Percentiles rank a stretch among this genome's conserved stretches.
phyloP scores from a whole-genome alignment of 2,329 filamentous ascomycete genomes.

The Talaromyces sp. region DNA sequence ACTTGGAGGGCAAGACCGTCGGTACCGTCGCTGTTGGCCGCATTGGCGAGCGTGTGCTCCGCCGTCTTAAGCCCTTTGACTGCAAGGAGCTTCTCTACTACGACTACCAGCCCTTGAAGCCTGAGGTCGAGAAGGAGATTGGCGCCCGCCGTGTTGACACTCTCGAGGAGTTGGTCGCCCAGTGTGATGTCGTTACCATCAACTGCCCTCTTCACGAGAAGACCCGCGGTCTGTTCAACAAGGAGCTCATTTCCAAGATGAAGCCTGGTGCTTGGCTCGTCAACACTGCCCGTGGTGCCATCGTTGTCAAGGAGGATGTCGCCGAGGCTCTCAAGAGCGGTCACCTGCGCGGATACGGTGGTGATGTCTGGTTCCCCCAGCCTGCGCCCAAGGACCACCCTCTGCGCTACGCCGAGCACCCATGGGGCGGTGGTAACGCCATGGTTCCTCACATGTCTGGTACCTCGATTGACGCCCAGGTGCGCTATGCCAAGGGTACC shows the following conservation, averaged over 20 bases:
- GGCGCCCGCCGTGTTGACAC: constrained; percentile 82
- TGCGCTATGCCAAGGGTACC: constrained; percentile 79
- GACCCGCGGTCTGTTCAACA: constrained; percentile 95
- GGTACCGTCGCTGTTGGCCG: constrained; percentile 96
- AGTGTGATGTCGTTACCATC: constrained; percentile 98
- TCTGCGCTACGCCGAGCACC: constrained; percentile 87
- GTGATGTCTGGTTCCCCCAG: constrained; percentile 83
- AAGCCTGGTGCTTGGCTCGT: constrained; percentile 96
- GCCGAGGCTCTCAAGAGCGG: constrained; percentile 87
- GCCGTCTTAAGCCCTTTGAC: constrained; percentile 93
- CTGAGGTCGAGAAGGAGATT: constrained; percentile 91
- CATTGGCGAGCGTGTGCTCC: constrained; percentile 95
- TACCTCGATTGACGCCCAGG: constrained; percentile 96
- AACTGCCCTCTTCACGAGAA: constrained; percentile 99
- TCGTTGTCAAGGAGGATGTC: constrained; percentile 98
- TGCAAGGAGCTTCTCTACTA: constrained; percentile 99
- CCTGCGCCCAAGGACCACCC: constrained; percentile 90
- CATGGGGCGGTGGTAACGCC: constrained; percentile 94
- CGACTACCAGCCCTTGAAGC: constrained; percentile 90
- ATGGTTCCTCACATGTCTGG: constrained; percentile 99
- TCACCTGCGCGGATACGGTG: constrained; percentile 55
- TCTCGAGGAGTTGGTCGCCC: constrained; percentile 87
- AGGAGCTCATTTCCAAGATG: constrained; percentile 98
- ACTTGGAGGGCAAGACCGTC: constrained; percentile 95
- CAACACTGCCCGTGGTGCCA: constrained; percentile 98